Percentiles rank a stretch among this genome's conserved stretches.
Evolutionary conservation across 331 rosid species (phyloP).

Genomic region (Quercus lobata): DNA sequence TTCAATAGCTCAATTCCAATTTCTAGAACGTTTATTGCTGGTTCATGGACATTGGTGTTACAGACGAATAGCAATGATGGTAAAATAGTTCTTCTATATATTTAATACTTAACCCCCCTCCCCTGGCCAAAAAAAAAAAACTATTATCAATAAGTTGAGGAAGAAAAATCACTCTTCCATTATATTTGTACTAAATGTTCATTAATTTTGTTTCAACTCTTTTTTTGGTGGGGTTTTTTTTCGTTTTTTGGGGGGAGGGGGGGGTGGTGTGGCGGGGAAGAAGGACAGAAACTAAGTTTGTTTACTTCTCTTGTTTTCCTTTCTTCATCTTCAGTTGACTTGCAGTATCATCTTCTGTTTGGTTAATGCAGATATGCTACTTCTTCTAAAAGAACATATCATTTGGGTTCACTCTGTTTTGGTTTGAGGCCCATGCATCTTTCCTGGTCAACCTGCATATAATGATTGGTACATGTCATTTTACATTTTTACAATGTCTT

Average conservation of each 20-base stretch:
- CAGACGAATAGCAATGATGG: constrained; percentile 90
- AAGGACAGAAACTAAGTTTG: too few species aligned
- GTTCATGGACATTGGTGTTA: constrained; percentile 98
- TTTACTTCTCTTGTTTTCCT: background rate
- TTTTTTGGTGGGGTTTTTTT: background rate
- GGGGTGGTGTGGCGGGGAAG: accelerated
- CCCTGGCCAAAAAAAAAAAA: too few species aligned
- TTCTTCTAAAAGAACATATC: constrained; percentile 89
- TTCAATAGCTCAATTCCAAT: constrained; percentile 70
- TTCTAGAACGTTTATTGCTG: constrained; percentile 78
- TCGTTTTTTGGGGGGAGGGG: background rate
- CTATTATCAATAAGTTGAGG: background rate
- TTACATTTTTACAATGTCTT: constrained; percentile 76
- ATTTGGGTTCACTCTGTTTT: constrained; percentile 81
- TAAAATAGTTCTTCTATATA: constrained; percentile 34
- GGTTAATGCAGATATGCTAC: constrained; percentile 78
- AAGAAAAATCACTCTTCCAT: background rate
- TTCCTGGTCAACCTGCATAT: constrained; percentile 82
- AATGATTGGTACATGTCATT: constrained; percentile 89
- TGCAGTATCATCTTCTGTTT: constrained; percentile 8
- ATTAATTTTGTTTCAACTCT: background rate
- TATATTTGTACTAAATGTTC: background rate
- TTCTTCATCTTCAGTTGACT: constrained; percentile 13
- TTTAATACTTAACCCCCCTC: too few species aligned
- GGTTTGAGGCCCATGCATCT: constrained; percentile 85